phyloP scores from a whole-genome alignment of 805 yeast genomes.

The Spathaspora sp. region DNA sequence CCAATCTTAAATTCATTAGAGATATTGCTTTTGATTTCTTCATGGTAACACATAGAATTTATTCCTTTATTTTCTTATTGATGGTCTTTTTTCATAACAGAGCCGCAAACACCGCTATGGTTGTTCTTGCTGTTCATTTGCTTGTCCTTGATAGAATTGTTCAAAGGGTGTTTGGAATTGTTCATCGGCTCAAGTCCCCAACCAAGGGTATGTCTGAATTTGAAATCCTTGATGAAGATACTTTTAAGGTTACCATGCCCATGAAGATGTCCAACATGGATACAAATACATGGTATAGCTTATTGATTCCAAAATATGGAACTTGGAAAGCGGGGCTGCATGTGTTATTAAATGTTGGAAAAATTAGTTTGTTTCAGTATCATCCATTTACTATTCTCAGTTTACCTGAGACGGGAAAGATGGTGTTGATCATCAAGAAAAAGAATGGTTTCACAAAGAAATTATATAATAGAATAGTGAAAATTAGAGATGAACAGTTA shows the following conservation, averaged over 20 bases:
- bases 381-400: slow-evolving; percentile 49
- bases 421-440: slow-evolving; percentile 37
- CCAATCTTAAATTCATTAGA: slow-evolving; percentile 31
- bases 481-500: slow-evolving; percentile 16
- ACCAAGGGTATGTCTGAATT: slow-evolving; percentile 35
- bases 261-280: slow-evolving; percentile 16
- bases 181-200: slow-evolving; percentile 35
- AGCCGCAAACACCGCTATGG: slow-evolving; percentile 27
- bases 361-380: slow-evolving; percentile 33
- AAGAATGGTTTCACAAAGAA: slow-evolving; percentile 42
- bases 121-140: slow-evolving; percentile 39
- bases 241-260: slow-evolving; percentile 37
- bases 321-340: slow-evolving; percentile 50
- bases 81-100: slow-evolving; percentile 40
- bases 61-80: slow-evolving; percentile 40
- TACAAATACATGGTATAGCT: slow-evolving; percentile 22
- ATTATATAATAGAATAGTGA: slow-evolving; percentile 24
- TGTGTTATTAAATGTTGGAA: slow-evolving; percentile 37
- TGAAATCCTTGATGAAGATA: slow-evolving; percentile 38
- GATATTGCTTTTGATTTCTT: slow-evolving; percentile 41
- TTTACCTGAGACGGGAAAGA: slow-evolving; percentile 32
- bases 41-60: slow-evolving; percentile 39
- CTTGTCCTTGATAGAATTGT: slow-evolving; percentile 40
- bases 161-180: slow-evolving; percentile 21
- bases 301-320: slow-evolving; percentile 31